A percentile compares a stretch with the other conserved stretches of the same genome.
These are phyloP conservation scores for Blastosporella zonata DNA, from an alignment of 1,284 basidiomycete species.

Conservation along the genomic window DNA sequence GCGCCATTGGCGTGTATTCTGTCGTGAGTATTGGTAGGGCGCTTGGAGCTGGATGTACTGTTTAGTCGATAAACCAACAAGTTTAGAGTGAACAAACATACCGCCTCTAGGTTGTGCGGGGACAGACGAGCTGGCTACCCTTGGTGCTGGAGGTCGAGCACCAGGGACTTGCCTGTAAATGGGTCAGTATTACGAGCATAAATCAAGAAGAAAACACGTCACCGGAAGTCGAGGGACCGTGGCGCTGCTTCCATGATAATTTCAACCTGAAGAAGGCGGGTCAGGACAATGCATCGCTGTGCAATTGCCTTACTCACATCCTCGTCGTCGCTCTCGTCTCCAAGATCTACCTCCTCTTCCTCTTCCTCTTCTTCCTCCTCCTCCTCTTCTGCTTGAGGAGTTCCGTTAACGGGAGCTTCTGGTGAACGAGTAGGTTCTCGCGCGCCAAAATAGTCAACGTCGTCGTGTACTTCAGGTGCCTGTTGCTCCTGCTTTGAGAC, in stretches of 20 bases:
- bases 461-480: conserved; percentile 42
- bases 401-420: conserved; percentile 13
- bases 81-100: conserved; percentile 1
- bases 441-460: conserved; percentile 20
- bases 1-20: conserved; percentile 85
- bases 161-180: conserved; percentile 27
- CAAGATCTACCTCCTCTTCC: conserved; percentile 33
- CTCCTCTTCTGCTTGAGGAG: conserved; percentile 24
- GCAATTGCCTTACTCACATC: conserved; percentile 35
- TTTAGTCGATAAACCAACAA: not conserved
- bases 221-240: conserved; percentile 75
- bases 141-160: conserved; percentile 26
- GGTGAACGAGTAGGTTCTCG: not conserved
- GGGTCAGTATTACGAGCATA: conserved; percentile 11
- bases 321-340: conserved; percentile 35
- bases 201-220: conserved; percentile 20
- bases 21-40: conserved; percentile 74
- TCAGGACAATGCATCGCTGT: conserved; percentile 1
- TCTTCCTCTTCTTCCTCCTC: conserved; percentile 35
- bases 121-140: conserved; percentile 31
- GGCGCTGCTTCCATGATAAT: conserved; percentile 74
- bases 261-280: conserved; percentile 53
- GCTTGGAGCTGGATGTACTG: conserved; percentile 25
- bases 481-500: conserved; percentile 41
- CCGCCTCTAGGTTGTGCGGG: conserved; percentile 41